Evolutionary conservation across 305 asterid genomes (phyloP).

Genomic region (Fraxinus sp.): DNA sequence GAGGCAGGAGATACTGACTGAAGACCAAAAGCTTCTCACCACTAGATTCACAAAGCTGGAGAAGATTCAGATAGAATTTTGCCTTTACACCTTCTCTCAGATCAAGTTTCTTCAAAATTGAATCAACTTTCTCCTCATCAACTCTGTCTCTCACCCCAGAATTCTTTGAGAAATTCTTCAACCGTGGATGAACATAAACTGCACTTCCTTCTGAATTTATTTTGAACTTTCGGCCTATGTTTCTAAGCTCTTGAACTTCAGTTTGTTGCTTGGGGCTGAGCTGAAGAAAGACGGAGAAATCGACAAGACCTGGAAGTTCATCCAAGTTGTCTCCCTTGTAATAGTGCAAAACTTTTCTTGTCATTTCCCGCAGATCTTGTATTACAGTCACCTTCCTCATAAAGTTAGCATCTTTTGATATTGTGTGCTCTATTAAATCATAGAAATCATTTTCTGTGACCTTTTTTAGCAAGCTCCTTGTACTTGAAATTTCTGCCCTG

Average conservation of each 20-base stretch:
- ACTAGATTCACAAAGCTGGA: constrained; percentile 73
- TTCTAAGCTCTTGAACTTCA: constrained; percentile 51
- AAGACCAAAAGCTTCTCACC: constrained; percentile 84
- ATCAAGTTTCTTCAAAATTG: constrained; percentile 54
- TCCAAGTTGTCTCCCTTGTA: constrained; percentile 92
- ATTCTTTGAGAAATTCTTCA: constrained; percentile 64
- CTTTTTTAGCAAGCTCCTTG: constrained; percentile 45
- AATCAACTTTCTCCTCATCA: constrained; percentile 70
- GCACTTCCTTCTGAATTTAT: constrained; percentile 85
- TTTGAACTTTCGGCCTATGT: constrained; percentile 54
- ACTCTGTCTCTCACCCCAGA: constrained; percentile 62
- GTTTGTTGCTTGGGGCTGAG: constrained; percentile 57
- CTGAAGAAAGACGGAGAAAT: constrained; percentile 69
- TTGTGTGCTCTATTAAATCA: background rate
- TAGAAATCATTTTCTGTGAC: background rate
- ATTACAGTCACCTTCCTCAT: constrained; percentile 73
- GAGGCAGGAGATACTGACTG: constrained; percentile 84
- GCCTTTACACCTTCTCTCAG: constrained; percentile 77
- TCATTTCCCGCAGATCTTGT: constrained; percentile 89
- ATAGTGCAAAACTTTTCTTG: constrained; percentile 76
- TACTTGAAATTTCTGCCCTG: constrained; percentile 55
- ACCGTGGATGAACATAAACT: constrained; percentile 68
- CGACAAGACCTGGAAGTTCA: constrained; percentile 93
- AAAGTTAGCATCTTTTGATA: background rate
- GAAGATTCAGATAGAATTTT: constrained; percentile 78